phyloP scores from a whole-genome alignment of 176 grass and related monocot genomes.

The Zoysia pacifica region DNA sequence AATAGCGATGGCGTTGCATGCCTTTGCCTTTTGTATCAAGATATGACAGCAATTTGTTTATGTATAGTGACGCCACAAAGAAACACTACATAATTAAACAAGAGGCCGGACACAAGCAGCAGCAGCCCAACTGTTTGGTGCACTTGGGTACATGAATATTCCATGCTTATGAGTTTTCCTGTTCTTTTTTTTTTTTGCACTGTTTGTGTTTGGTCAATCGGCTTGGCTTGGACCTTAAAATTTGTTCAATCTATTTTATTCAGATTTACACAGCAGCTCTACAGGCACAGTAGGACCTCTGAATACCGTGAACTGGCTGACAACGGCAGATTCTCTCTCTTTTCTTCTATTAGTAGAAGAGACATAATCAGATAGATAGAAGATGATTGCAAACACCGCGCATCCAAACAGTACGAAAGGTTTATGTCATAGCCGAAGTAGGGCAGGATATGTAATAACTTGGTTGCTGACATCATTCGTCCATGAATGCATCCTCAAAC shows the following conservation, averaged over 20 bases:
- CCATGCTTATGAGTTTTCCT: not conserved
- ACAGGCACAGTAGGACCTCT: no score
- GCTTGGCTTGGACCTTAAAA: not conserved
- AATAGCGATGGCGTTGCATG: slow-evolving; percentile 10
- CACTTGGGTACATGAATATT: slow-evolving; percentile 28
- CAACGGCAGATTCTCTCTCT: not conserved
- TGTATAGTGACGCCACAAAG: slow-evolving; percentile 39
- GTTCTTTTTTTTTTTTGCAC: not conserved
- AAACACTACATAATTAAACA: slow-evolving; percentile 18
- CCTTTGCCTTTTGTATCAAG: slow-evolving; percentile 18
- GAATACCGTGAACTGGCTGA: no score
- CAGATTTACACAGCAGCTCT: slow-evolving; percentile 13
- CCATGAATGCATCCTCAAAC: not conserved
- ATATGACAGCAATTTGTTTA: slow-evolving; percentile 43
- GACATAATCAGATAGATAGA: not conserved
- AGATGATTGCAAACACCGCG: slow-evolving; percentile 1
- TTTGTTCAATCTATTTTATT: slow-evolving; percentile 1
- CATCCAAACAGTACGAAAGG: not conserved
- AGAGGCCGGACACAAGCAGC: slow-evolving; percentile 1
- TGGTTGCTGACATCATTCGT: not conserved
- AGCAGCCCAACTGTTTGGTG: not conserved
- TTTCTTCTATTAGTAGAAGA: not conserved
- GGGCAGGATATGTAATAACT: not conserved
- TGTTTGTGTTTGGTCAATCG: slow-evolving; percentile 42
- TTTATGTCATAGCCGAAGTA: not conserved